A percentile compares a stretch with the other conserved stretches of the same genome.
Evolutionary conservation across 352 stramenopile genomes (phyloP).

Genomic region (Phytophthora sp.): DNA sequence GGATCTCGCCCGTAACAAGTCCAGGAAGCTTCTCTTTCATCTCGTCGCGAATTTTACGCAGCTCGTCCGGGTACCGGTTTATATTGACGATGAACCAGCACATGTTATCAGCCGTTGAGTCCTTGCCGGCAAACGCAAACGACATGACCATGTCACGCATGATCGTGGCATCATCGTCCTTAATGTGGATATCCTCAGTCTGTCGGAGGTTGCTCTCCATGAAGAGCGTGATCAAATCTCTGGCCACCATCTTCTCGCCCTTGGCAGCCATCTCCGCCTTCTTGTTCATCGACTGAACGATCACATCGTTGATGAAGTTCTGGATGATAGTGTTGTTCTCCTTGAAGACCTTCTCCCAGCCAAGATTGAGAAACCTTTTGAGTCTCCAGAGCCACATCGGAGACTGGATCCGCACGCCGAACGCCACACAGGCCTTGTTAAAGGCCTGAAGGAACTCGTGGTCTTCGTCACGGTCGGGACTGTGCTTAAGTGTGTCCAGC

Average conservation of each 20-base stretch:
- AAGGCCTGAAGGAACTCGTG: conserved; percentile 59
- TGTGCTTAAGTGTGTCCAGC: conserved; percentile 46
- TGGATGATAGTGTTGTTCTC: conserved; percentile 51
- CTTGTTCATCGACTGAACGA: conserved; percentile 52
- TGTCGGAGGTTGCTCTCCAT: conserved; percentile 45
- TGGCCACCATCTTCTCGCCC: conserved; percentile 36
- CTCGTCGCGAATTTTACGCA: conserved; percentile 62
- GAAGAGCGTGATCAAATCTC: conserved; percentile 56
- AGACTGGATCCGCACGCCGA: conserved; percentile 40
- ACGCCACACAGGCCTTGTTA: conserved; percentile 37
- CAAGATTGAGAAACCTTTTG: conserved; percentile 40
- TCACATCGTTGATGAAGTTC: conserved; percentile 54
- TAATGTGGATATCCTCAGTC: conserved; percentile 31
- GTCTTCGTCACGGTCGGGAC: conserved; percentile 40
- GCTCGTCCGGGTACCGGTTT: conserved; percentile 51
- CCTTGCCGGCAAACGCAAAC: conserved; percentile 77
- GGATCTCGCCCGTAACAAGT: conserved; percentile 31
- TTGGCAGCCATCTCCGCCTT: conserved; percentile 59
- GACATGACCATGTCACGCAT: conserved; percentile 79
- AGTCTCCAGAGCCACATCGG: conserved; percentile 48
- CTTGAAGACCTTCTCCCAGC: conserved; percentile 47
- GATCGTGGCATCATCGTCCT: conserved; percentile 44
- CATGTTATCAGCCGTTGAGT: conserved; percentile 74
- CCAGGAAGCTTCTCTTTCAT: conserved; percentile 49
- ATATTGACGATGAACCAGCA: conserved; percentile 81